Base-by-base conservation (phyloP, 176 grass and related monocot species). In the Pontederia crassipes region DNA sequence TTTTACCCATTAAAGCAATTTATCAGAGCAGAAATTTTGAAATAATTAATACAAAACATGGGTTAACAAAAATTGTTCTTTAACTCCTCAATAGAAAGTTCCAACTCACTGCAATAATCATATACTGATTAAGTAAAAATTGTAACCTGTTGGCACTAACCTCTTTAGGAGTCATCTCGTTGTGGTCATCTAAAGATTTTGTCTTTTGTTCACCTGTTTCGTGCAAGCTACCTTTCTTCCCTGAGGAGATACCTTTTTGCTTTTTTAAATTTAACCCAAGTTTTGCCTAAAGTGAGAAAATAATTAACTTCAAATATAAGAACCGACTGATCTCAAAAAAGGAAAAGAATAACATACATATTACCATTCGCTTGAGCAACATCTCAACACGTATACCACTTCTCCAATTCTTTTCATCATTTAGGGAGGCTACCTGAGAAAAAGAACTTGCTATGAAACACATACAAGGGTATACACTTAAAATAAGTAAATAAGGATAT, bases 401-500 rank as follows among this genome's bases (percentile, higher is more conserved):
- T 81, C 81, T 98, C 84, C 93, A 92, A 73, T 98, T 87, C n/a
- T 79, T 83, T 76, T 76, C 74, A 58, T 92, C 87, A 64, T 80
- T 98, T 67, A 98, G 73, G 48, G 62, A 77, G 32, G 45, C 47
- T 48, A 85, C 87, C 93, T 97, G 75, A 80, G 47, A 40, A 40
- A 40, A 40, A 4, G 32, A 40, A 2, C 2, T 40, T 40, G 32
- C 4, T 40, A 40, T 40, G 6, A 4, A 40, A 28, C 28, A 35
- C 55, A 65, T 27, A 10, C 57, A 56, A 52, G 28, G 12, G 79
- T 2, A 15, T 49, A 75, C 57, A 52, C 52, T 52, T 58, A n/a
- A 54, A 72, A 57, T 71, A 62, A 53, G 46, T 71, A 18, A 65
- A 54, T 12, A 79, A 66, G 2, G 2, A 9, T 48, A 48, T 8